phyloP scores from a whole-genome alignment of 768 basidiomycete species.

The Steccherinum ochraceum region DNA sequence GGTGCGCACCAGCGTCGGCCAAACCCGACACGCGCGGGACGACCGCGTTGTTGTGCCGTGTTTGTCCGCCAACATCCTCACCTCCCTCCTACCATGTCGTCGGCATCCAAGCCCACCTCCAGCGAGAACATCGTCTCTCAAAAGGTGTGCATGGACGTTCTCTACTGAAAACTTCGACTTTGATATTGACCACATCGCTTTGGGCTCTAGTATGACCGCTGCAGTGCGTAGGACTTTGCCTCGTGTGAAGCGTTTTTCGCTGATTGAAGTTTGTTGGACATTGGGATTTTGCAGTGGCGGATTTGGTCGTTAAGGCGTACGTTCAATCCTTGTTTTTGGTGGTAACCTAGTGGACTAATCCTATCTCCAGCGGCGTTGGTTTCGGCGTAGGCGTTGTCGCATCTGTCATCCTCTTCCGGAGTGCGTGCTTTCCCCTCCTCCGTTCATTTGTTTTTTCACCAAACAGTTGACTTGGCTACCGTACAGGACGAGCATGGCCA shows the following conservation, averaged over 20 bases:
- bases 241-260: no score
- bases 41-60: not conserved
- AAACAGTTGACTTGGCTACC: not conserved
- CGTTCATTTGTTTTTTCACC: conserved; percentile 1
- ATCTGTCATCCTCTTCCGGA: conserved; percentile 86
- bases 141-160: conserved; percentile 51
- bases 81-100: conserved; percentile 32
- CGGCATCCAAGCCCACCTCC: conserved; percentile 52
- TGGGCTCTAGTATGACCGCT: conserved; percentile 68
- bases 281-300: conserved; percentile 42
- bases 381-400: conserved; percentile 85
- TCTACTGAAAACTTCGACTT: not conserved
- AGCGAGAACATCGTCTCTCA: conserved; percentile 88
- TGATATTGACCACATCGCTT: not conserved
- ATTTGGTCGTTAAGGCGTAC: conserved; percentile 83
- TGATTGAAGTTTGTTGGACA: conserved; percentile 7
- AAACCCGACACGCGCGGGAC: not conserved
- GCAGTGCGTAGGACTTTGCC: conserved; percentile 47
- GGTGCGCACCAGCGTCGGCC: no score
- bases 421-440: conserved; percentile 42
- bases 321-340: conserved; percentile 19
- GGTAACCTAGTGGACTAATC: not conserved
- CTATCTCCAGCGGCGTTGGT: conserved; percentile 66
- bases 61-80: conserved; percentile 3
- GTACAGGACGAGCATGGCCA: conserved; percentile 88